Base-by-base conservation (phyloP, 2,329 filamentous ascomycete genomes). In the Lecanicillium sp. region DNA sequence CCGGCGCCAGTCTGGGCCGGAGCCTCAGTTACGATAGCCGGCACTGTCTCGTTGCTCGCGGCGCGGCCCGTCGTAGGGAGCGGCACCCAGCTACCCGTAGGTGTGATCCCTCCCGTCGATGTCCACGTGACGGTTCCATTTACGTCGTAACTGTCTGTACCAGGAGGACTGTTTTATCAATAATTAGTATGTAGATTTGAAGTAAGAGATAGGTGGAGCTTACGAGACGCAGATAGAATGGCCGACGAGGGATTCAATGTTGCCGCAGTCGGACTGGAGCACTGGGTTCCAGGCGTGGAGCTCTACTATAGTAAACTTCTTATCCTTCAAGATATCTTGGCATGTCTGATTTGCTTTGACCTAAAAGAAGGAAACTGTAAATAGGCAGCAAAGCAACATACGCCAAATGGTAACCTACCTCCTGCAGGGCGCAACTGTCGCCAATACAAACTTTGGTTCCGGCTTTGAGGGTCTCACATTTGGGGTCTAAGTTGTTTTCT, bases 171-270 rank as follows among this genome's bases (percentile, higher is more conserved):
- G n/a, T 10, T 8, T n/a, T 24, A n/a, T 15, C 6, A 15, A 23
- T 14, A 39, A n/a, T n/a, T n/a, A n/a, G n/a, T n/a, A n/a, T n/a
- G n/a, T n/a, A n/a, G n/a, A n/a, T n/a, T n/a, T n/a, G n/a, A n/a
- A n/a, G n/a, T n/a, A n/a, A n/a, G n/a, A n/a, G n/a, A n/a, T n/a
- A n/a, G n/a, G n/a, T n/a, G n/a, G n/a, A n/a, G n/a, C 36, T 39
- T n/a, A 39, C 36, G 36, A 39, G 6, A 39, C 26, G 36, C 36
- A 39, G 36, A 39, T 39, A n/a, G 36, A 24, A n/a, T 39, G 36
- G 21, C 36, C 36, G 21, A 24, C 14, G 36, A 39, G 36, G 17
- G 36, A 24, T 20, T 39, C 36, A 14, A 39, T 6, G 21, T 39
- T 39, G 21, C 36, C 36, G 11, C 36, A 39, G 36, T 39, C 36